Base-by-base conservation (phyloP, 108 stramenopile genomes). In the Discostella stelligeroides region DNA sequence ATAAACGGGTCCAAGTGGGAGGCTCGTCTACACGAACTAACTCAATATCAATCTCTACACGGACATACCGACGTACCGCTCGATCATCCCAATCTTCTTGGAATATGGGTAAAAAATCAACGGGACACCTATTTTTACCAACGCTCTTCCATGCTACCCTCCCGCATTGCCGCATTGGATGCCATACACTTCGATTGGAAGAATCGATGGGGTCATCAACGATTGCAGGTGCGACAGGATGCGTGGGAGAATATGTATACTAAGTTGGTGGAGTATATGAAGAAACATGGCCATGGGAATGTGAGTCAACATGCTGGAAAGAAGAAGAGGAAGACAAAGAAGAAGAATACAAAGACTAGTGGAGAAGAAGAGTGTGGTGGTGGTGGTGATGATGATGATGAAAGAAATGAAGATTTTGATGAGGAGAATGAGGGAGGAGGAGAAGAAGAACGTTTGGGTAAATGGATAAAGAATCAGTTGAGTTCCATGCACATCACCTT, bases 21-120 rank as follows among this genome's bases (percentile, higher is more conserved):
- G 27, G 27, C 18, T 6, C 42, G 47, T 23, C 68, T 78, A 27
- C 37, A 62, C 13, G 63, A 68, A 63, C 59, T 82, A 7, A 63
- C 50, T 24, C 23, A 23, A 0, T 82, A 67, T 43, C 46, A 62
- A 24, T 21, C 24, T 7, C 17, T 7, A 0, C 72, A 78, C 43
- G 81, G 81, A 0, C 72, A 82, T 21, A 73, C 61, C 59, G 66
- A 82, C 55, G 81, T 82, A 2, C 81, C 81, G 13, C 23, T 68
- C 23, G 30, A 54, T 27, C 37, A 79, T 47, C 72, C 72, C 66
- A 30, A 40, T 30, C 72, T 56, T 4, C 29, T 79, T 2, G 77
- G 77, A 4, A 18, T 68, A 17, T 79, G 77, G 77, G 65, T 66
- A 12, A 27, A 39, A 4, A 79, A 64, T 2, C 77, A 79, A 46